Evolutionary conservation across 2,329 filamentous ascomycete species (phyloP).

Genomic region (Incumbomyces delicatus): DNA sequence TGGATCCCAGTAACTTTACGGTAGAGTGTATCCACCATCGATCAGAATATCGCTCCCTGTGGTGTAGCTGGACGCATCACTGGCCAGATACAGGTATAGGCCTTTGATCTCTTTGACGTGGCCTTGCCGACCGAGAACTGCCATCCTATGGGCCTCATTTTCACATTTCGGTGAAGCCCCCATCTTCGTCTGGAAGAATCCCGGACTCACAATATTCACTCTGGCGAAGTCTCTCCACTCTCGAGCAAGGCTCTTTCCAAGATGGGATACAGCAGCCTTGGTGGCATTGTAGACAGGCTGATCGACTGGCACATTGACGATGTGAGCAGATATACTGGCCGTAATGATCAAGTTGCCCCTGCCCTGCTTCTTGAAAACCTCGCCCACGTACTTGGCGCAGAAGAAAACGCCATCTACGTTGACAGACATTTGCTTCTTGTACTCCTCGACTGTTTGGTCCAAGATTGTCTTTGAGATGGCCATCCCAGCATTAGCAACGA

Average conservation of each 20-base stretch:
- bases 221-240: constrained; percentile 51
- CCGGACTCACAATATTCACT: constrained; percentile 46
- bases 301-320: constrained; percentile 44
- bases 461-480: constrained; percentile 47
- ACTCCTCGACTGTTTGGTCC: constrained; percentile 45
- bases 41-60: constrained; percentile 38
- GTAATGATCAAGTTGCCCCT: constrained; percentile 45
- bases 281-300: constrained; percentile 49
- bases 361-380: constrained; percentile 35
- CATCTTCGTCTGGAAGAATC: constrained; percentile 49
- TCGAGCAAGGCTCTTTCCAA: constrained; percentile 46
- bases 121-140: constrained; percentile 33
- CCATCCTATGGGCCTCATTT: constrained; percentile 43
- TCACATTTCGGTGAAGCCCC: constrained; percentile 35
- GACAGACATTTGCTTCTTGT: constrained; percentile 43
- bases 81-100: constrained; percentile 38
- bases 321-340: constrained; percentile 40
- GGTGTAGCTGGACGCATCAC: constrained; percentile 36
- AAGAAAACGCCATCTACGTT: constrained; percentile 45
- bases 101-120: constrained; percentile 39
- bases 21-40: constrained; percentile 30
- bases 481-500: constrained; percentile 42
- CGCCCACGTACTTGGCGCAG: constrained; percentile 36
- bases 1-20: no score
- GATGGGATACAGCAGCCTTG: constrained; percentile 48